These are phyloP conservation scores for Chaetomium tenue DNA, from an alignment of 495 filamentous ascomycete genomes.

Conservation along the genomic window DNA sequence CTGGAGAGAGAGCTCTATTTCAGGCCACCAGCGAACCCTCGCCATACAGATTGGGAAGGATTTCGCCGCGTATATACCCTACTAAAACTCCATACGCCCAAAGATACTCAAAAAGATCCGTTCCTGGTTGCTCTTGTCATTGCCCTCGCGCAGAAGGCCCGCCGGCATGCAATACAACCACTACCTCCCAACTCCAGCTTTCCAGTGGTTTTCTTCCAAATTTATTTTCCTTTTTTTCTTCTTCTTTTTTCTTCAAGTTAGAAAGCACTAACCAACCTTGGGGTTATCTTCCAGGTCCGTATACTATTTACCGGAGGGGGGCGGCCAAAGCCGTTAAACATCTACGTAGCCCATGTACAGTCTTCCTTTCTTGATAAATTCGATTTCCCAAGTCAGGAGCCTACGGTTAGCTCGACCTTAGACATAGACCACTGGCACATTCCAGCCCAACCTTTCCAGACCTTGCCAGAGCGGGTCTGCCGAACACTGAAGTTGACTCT, in stretches of 20 bases:
- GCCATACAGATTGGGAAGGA: background rate
- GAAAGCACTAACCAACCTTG: background rate
- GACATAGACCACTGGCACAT: slow-evolving; percentile 1
- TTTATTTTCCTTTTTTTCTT: background rate
- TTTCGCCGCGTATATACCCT: background rate
- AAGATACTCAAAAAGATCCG: background rate
- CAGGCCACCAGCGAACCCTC: background rate
- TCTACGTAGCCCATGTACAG: slow-evolving; percentile 5
- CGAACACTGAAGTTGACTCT: background rate
- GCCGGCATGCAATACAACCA: background rate
- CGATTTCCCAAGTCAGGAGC: background rate
- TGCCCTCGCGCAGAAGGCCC: background rate
- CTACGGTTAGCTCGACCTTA: background rate
- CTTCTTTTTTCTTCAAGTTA: no score
- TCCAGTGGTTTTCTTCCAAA: background rate
- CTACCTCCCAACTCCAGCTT: background rate
- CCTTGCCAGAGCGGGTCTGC: slow-evolving; percentile 1
- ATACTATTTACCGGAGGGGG: background rate
- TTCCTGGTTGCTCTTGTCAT: slow-evolving; percentile 6
- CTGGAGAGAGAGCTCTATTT: background rate
- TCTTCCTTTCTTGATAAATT: slow-evolving; percentile 3
- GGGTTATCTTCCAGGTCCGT: slow-evolving; percentile 4
- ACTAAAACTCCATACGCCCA: background rate
- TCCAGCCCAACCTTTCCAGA: slow-evolving; percentile 4
- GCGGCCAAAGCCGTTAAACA: background rate